Conservation (phyloP, 2,329 filamentous ascomycete genomes). For the Ophiostoma himal-ulmi region DNA sequence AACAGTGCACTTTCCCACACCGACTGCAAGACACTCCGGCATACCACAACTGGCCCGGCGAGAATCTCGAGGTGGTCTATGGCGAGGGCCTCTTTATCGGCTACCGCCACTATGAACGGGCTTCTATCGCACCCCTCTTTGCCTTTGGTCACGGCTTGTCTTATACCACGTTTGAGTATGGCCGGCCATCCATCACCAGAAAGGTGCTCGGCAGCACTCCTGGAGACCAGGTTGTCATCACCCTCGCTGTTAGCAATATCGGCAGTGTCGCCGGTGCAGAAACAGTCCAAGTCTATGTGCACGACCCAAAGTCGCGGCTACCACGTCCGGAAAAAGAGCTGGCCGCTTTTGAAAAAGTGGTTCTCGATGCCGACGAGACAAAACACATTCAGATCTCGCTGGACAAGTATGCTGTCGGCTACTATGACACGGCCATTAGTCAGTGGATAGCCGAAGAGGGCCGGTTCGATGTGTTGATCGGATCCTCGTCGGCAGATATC, state of each 20-base stretch:
- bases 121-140: slow-evolving; percentile 56
- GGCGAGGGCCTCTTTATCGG: slow-evolving; percentile 69
- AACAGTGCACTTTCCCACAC: slow-evolving; percentile 59
- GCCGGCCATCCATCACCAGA: slow-evolving; percentile 36
- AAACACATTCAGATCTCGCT: slow-evolving; percentile 43
- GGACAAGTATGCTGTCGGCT: slow-evolving; percentile 50
- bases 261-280: neutral
- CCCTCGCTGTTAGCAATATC: neutral
- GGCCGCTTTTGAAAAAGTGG: slow-evolving; percentile 45
- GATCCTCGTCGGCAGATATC: slow-evolving; percentile 49
- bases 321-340: neutral
- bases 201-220: slow-evolving; percentile 45
- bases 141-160: slow-evolving; percentile 69
- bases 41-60: slow-evolving; percentile 67
- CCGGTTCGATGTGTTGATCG: slow-evolving; percentile 54
- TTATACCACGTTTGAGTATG: slow-evolving; percentile 65
- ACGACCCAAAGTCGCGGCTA: neutral
- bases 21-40: slow-evolving; percentile 61
- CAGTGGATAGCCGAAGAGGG: slow-evolving; percentile 64
- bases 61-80: slow-evolving; percentile 62
- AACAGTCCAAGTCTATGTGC: neutral
- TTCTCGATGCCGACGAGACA: slow-evolving; percentile 51
- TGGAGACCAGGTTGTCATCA: slow-evolving; percentile 31
- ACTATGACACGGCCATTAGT: slow-evolving; percentile 55
- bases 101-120: slow-evolving; percentile 65